Conservation (phyloP, 805 yeast species). For the Yamadazyma endophytica region DNA sequence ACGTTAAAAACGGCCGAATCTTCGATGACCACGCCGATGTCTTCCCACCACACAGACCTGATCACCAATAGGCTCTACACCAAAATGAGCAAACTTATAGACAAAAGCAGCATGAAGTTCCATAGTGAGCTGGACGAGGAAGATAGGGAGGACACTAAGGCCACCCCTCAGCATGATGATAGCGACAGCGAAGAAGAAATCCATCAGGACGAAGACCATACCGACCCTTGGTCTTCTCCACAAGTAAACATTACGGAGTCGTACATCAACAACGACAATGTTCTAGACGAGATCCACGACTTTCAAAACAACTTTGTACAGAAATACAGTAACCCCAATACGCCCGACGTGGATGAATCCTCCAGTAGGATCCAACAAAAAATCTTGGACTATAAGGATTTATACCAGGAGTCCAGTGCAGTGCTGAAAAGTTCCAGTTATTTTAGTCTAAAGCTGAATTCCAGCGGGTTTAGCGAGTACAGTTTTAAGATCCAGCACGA, state of each 20-base stretch:
- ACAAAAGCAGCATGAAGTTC: conserved; percentile 7
- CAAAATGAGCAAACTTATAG: conserved; percentile 12
- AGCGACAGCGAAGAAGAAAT: neutral
- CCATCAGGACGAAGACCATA: conserved; percentile 1
- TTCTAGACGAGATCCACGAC: conserved; percentile 23
- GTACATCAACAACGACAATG: conserved; percentile 13
- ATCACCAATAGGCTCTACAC: conserved; percentile 11
- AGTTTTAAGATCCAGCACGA: conserved; percentile 33
- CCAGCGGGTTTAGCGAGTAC: conserved; percentile 10
- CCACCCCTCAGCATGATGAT: conserved; percentile 1
- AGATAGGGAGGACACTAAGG: conserved; percentile 9
- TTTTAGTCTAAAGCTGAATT: conserved; percentile 6
- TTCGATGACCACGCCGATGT: too few relatives aligned
- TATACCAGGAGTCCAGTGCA: conserved; percentile 13
- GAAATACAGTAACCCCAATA: conserved; percentile 12
- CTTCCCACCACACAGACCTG: conserved; percentile 3
- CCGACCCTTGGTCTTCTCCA: conserved; percentile 1
- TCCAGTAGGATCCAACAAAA: conserved; percentile 31
- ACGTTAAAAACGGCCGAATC: conserved; percentile 6
- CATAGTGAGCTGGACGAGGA: conserved; percentile 23
- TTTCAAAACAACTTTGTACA: conserved; percentile 29
- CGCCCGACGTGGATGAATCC: conserved; percentile 1
- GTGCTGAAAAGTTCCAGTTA: conserved; percentile 6
- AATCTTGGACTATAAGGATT: conserved; percentile 29
- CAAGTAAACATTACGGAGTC: conserved; percentile 2